Percentiles rank a stretch among this genome's conserved stretches.
Conservation (phyloP, 495 filamentous ascomycete genomes). For the Bathelium albidoporum region DNA sequence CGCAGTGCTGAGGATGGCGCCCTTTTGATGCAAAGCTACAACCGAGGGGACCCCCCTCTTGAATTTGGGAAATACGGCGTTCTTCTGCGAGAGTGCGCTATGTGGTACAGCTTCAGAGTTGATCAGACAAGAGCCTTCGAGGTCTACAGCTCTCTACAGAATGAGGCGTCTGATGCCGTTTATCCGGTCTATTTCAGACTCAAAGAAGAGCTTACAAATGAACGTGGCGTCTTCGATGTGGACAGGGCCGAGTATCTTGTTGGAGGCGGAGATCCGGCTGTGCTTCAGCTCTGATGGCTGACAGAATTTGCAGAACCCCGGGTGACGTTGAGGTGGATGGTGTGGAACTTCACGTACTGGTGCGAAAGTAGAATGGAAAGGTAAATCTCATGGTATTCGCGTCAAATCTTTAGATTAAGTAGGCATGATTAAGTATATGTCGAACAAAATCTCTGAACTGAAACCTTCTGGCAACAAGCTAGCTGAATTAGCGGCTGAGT, state of each 20-base stretch:
- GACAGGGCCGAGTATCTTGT: not conserved
- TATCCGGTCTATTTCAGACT: conserved; percentile 15
- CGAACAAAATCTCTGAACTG: too few species aligned
- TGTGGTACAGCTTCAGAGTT: conserved; percentile 14
- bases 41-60: not conserved
- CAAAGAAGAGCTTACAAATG: conserved; percentile 19
- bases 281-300: not conserved
- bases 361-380: too few species aligned
- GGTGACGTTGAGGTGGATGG: not conserved
- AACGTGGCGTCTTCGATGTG: conserved; percentile 10
- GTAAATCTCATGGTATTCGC: too few species aligned
- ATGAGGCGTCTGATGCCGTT: not conserved
- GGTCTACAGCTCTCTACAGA: conserved; percentile 5
- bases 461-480: too few species aligned
- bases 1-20: conserved; percentile 13
- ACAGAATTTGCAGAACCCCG: not conserved
- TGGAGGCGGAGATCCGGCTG: not conserved
- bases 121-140: conserved; percentile 5
- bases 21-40: conserved; percentile 9
- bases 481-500: too few species aligned
- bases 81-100: conserved; percentile 11
- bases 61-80: conserved; percentile 9
- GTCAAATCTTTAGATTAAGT: too few species aligned
- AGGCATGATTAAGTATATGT: too few species aligned
- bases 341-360: not conserved